Evolutionary conservation across 768 basidiomycete genomes (phyloP).

Genomic region (Dentipellis sp.): DNA sequence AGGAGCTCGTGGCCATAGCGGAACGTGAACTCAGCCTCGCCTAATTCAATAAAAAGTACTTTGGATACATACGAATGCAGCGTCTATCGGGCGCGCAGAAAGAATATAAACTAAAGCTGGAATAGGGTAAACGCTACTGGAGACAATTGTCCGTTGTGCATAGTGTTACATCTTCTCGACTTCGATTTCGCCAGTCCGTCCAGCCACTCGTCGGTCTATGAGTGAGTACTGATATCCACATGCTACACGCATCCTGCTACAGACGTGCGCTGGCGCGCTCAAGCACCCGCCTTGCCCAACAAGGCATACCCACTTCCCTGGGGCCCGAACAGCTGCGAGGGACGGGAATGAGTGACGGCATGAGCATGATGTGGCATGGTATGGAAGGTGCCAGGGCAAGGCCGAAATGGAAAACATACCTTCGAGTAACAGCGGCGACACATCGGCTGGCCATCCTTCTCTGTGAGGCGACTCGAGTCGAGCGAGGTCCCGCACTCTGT

Average conservation of each 20-base stretch:
- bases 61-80: too few species aligned
- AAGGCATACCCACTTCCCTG: slow-evolving; percentile 72
- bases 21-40: too few species aligned
- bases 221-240: too few species aligned
- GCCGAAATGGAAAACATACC: slow-evolving; percentile 22
- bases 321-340: slow-evolving; percentile 57
- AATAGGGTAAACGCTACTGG: too few species aligned
- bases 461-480: slow-evolving; percentile 66
- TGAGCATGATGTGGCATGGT: not conserved
- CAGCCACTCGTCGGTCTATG: too few species aligned
- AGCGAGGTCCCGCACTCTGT: slow-evolving; percentile 56
- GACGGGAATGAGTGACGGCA: not conserved
- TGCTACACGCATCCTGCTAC: not conserved
- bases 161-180: too few species aligned
- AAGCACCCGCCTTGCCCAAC: slow-evolving; percentile 36
- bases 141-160: too few species aligned
- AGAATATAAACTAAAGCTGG: too few species aligned
- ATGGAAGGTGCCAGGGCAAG: not conserved
- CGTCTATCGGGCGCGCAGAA: too few species aligned
- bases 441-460: slow-evolving; percentile 65
- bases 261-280: not conserved
- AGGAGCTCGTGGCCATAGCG: too few species aligned
- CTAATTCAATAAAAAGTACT: too few species aligned
- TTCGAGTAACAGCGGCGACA: slow-evolving; percentile 72
- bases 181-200: too few species aligned